Percentiles rank a stretch among this genome's conserved stretches.
phyloP scores from a whole-genome alignment of 2,329 filamentous ascomycete genomes.

The Colletotrichum agaves region DNA sequence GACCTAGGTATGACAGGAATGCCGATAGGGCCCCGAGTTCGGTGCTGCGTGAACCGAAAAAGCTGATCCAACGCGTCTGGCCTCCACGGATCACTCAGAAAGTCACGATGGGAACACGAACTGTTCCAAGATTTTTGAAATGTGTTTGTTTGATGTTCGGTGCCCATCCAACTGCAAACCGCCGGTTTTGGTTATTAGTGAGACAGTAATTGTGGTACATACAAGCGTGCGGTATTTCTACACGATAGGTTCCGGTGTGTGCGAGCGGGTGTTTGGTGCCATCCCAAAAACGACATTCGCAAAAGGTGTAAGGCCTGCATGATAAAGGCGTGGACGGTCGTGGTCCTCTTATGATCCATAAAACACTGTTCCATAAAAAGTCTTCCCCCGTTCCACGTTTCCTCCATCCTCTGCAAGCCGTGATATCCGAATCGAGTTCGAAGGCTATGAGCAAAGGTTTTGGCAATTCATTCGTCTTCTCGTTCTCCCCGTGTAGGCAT shows the following conservation, averaged over 20 bases:
- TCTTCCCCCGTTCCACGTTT: slow-evolving; percentile 29
- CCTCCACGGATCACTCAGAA: background rate
- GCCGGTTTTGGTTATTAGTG: slow-evolving; percentile 36
- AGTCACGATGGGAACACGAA: background rate
- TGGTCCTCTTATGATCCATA: slow-evolving; percentile 36
- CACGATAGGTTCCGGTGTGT: slow-evolving; percentile 22
- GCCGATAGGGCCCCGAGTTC: slow-evolving; percentile 19
- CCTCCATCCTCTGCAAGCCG: slow-evolving; percentile 15
- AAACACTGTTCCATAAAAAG: slow-evolving; percentile 29
- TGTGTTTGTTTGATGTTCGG: slow-evolving; percentile 5
- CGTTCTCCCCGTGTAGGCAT: slow-evolving; percentile 1
- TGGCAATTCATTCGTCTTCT: background rate
- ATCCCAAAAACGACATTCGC: slow-evolving; percentile 9
- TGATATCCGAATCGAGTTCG: background rate
- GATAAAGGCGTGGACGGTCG: slow-evolving; percentile 14
- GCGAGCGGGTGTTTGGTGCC: slow-evolving; percentile 1
- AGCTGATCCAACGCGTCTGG: background rate
- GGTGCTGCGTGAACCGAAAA: slow-evolving; percentile 10
- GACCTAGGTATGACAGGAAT: slow-evolving; percentile 10
- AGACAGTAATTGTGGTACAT: slow-evolving; percentile 37
- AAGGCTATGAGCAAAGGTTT: background rate
- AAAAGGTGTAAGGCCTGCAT: slow-evolving; percentile 24
- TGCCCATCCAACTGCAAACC: slow-evolving; percentile 36
- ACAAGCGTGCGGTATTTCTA: slow-evolving; percentile 37
- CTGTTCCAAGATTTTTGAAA: background rate